Base-by-base conservation (phyloP, 73 alveolate genomes). In the Stentor coeruleus region DNA sequence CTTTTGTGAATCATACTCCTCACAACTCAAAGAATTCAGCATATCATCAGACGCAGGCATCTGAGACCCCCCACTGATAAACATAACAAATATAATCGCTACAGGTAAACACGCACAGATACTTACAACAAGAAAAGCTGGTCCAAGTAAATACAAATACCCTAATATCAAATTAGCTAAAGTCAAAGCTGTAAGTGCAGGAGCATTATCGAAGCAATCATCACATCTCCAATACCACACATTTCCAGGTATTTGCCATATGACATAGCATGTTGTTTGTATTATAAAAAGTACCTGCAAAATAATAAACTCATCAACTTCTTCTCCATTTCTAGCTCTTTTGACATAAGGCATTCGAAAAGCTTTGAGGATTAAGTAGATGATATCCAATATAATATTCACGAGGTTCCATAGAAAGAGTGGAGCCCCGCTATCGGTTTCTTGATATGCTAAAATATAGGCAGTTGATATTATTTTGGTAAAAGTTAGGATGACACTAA, bases 1-100 rank as follows among this genome's bases (percentile, higher is more conserved):
- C 35, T 20, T 31, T 31, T 1, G 1, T 20, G 73, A 31, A 31
- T 57, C 73, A 57, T 57, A 57, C 28, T 57, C 73, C 2, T 20
- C 73, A 20, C 35, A 57, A 20, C 28, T 57, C 73, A 57, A 2
- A 57, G 15, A n/a, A 20, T 57, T 57, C 28, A 57, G 15, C 73
- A 57, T 57, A n/a, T 31, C 73, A 20, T 57, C 73, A 57, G 73
- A 20, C 28, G 73, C 73, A 57, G 73, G 73, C 73, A 57, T 20
- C 73, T 57, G 73, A 20, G 73, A 57, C 35, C 35, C 28, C 1
- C 28, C 28, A 1, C 35, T 20, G 28, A 57, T 57, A 57, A 57
- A 57, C 73, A 57, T 57, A n/a, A 57, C 15, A 57, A 57, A 57
- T 57, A 57, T 57, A 57, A 57, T 57, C 15, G 73, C 73, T 57